Evolutionary conservation across 1,284 basidiomycete species (phyloP), one percentile per base, ranked within the genome.

Genomic region (Rhodotorula sp.): DNA sequence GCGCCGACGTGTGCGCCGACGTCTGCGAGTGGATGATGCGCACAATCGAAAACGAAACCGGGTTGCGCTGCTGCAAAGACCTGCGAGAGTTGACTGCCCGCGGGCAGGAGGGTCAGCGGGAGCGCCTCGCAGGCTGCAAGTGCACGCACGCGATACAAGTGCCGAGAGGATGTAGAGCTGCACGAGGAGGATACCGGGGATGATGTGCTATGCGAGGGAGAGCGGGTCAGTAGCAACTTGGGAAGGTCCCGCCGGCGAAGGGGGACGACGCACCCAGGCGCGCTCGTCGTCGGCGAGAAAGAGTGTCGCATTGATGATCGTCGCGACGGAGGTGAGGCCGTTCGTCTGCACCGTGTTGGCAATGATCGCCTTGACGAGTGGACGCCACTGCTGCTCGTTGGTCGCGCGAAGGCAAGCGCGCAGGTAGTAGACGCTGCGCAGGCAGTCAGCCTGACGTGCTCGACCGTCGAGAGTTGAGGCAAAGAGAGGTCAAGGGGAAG

Each of bases 161-260:
- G 27, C 46, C 5, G 4, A 65, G 56, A 63, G 51, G 48, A 57
- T 44, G 66, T 68, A 68, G 19, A 58, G 39, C 61, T 62, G 62
- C 37, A 68, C 61, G 27, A 67, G 58, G 19, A 51, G 36, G 3
- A 60, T 37, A 29, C 62, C 57, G 21, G 66, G 66, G 15, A 68
- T 51, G 25, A 68, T 61, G 29, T 63, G 61, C 61, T 60, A 50
- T 27, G 22, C 10, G 19, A 19, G 19, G 41, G 4, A 32, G 29
- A 17, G 39, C 39, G 15, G 39, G n/a, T 19, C 5, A 32, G 29
- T 13, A 4, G 27, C 50, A n/a, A 48, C 21, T 48, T 22, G 25
- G 46, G 46, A 48, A 48, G 46, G 46, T 22, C 39, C 9, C 39
- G 39, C 9, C 46, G 46, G 8, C 19, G 21, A 25, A 5, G 46